A percentile compares a stretch with the other conserved stretches of the same genome.
Conservation (phyloP, 1,284 basidiomycete species). For the Ustanciosporium gigantosporum region DNA sequence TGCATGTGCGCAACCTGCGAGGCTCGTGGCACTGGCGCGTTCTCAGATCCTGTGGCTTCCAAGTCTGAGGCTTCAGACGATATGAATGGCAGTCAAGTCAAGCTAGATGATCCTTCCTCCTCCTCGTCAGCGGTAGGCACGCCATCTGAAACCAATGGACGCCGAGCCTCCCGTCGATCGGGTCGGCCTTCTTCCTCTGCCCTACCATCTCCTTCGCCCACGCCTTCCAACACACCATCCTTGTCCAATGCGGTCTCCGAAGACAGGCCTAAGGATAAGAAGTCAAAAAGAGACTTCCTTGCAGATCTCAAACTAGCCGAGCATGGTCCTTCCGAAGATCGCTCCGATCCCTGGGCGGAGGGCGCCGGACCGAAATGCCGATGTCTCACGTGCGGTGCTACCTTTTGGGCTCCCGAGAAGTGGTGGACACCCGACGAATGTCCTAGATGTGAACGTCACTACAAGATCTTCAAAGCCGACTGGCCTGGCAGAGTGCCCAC, state of each 20-base stretch:
- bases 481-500: conserved; percentile 51
- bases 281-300: conserved; percentile 27
- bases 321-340: conserved; percentile 37
- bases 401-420: conserved; percentile 55
- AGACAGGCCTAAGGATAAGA: conserved; percentile 20
- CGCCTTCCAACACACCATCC: conserved; percentile 8
- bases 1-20: conserved; percentile 91
- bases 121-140: conserved; percentile 1
- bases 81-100: conserved; percentile 4
- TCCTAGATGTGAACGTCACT: conserved; percentile 56
- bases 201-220: conserved; percentile 34
- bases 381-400: conserved; percentile 54
- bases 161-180: conserved; percentile 24
- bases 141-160: conserved; percentile 16
- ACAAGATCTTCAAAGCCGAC: conserved; percentile 58
- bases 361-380: conserved; percentile 41
- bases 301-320: conserved; percentile 36
- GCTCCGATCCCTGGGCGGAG: conserved; percentile 37
- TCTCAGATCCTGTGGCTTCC: conserved; percentile 32
- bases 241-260: conserved; percentile 6
- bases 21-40: conserved; percentile 70
- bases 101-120: conserved; percentile 12
- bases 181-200: conserved; percentile 15
- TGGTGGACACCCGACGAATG: conserved; percentile 61
- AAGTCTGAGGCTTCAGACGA: too few species aligned